Base-by-base conservation (phyloP, 306 rosid genomes). In the Prunus campanulata region DNA sequence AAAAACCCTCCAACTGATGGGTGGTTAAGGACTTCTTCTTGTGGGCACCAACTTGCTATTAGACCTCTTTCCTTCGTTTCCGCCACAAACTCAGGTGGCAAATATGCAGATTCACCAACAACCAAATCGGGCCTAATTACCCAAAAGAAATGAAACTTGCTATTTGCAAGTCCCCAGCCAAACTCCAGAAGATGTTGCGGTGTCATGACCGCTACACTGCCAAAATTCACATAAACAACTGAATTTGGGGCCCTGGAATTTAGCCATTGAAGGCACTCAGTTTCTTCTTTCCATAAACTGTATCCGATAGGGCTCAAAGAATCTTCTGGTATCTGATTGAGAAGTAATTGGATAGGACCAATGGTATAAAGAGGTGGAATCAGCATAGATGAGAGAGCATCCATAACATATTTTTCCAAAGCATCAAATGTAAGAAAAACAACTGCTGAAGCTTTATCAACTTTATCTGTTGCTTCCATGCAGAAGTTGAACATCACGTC, bases 91-190 rank as follows among this genome's bases (percentile, higher is more conserved):
- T 72, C 66, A 5, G 42, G 16, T 39, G 76, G 39, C 22, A 72
- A 56, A 20, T 20, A 8, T 0, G 76, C 76, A 0, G 76, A 56
- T 13, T 72, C 66, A 0, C 76, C 76, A 11, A 13, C 3, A 5
- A 72, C 54, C 22, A 56, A 14, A n/a, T 72, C 76, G 1, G 66
- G 55, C 11, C 76, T 72, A 12, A 72, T 55, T 2, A 72, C 54
- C 76, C 76, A 72, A 6, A 72, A 56, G 54, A 72, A 72, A 0
- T 35, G n/a, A 39, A 55, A 39, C 22, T 72, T 72, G 24, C 8
- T 39, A 42, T 72, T 72, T 56, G 66, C 66, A 55, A 72, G 65
- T 8, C 76, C 76, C 76, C 76, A 72, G 8, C n/a, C 66, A 11
- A 72, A 55, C 66, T 72, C 76, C 16, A 72, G 2, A 20, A 72